A percentile compares a stretch with the other conserved stretches of the same genome.
Evolutionary conservation across 2,329 filamentous ascomycete species (phyloP).

Genomic region (Apiospora pterosperma): DNA sequence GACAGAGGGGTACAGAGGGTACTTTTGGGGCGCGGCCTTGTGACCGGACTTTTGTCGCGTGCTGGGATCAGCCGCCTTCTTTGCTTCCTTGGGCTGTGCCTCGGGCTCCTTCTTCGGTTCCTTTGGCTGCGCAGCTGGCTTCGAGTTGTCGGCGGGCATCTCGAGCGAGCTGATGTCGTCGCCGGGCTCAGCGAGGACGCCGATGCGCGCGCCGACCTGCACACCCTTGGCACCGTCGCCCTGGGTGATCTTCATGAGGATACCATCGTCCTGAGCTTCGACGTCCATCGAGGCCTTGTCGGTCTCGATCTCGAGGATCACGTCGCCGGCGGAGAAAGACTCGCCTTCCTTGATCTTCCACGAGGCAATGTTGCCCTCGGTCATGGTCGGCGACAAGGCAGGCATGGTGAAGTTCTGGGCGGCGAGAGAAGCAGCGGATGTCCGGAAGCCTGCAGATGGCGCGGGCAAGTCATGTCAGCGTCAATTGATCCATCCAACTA

Average conservation of each 20-base stretch:
- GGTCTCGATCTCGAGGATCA: constrained; percentile 88
- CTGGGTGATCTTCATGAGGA: constrained; percentile 78
- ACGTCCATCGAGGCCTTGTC: constrained; percentile 96
- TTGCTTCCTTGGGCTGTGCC: constrained; percentile 24
- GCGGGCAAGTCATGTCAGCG: neutral
- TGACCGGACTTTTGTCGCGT: constrained; percentile 33
- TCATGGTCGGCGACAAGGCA: constrained; percentile 89
- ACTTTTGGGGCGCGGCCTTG: constrained; percentile 61
- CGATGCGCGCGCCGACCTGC: constrained; percentile 77
- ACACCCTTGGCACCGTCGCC: constrained; percentile 72
- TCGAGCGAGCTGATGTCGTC: constrained; percentile 75
- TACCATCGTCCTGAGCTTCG: constrained; percentile 85
- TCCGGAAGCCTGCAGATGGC: constrained; percentile 56
- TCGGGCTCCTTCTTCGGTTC: constrained; percentile 27
- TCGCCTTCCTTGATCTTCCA: constrained; percentile 91
- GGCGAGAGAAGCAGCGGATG: constrained; percentile 60
- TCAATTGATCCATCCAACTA: neutral
- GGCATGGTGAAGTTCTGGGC: constrained; percentile 91
- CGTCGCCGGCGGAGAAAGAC: constrained; percentile 76
- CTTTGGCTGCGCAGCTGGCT: constrained; percentile 35
- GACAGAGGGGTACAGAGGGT: constrained; percentile 80
- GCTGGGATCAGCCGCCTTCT: constrained; percentile 22
- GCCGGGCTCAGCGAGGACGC: constrained; percentile 74
- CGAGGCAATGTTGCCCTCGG: constrained; percentile 80
- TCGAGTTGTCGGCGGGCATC: constrained; percentile 65